Evolutionary conservation across 768 basidiomycete species (phyloP).

Genomic region (Termitomyces bulborhizus): DNA sequence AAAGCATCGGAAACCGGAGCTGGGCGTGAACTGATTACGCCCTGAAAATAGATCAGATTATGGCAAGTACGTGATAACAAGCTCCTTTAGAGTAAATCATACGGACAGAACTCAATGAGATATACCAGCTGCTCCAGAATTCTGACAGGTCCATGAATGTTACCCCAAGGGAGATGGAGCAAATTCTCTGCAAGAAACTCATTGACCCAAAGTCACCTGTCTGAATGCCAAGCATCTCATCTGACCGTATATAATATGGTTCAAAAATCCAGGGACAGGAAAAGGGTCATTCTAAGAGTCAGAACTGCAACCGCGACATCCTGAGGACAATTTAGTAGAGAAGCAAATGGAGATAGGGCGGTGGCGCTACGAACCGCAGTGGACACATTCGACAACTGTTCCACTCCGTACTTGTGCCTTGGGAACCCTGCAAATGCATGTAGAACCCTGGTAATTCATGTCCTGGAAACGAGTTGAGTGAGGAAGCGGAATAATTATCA

Average conservation of each 20-base stretch:
- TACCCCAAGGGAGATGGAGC: not conserved
- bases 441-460: conserved; percentile 99
- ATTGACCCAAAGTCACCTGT: not conserved
- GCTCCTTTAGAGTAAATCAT: not conserved
- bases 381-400: conserved; percentile 92
- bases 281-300: conserved; percentile 48
- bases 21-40: conserved; percentile 1
- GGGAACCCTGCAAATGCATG: conserved; percentile 96
- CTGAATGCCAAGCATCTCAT: not conserved
- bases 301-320: conserved; percentile 88
- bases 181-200: not conserved
- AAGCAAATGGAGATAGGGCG: conserved; percentile 1
- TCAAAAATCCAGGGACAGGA: not conserved
- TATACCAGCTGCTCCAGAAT: not conserved
- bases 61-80: conserved; percentile 2
- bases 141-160: not conserved
- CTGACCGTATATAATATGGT: not conserved
- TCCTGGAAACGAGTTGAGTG: conserved; percentile 45
- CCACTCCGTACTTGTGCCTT: conserved; percentile 88
- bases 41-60: conserved; percentile 5
- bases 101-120: not conserved
- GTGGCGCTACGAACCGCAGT: conserved; percentile 70
- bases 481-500: not conserved
- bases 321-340: conserved; percentile 30
- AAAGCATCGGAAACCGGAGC: conserved; percentile 5